Evolutionary conservation across 2,329 filamentous ascomycete species (phyloP), one percentile per base, ranked within the genome.

Genomic region (Fusarium udum): DNA sequence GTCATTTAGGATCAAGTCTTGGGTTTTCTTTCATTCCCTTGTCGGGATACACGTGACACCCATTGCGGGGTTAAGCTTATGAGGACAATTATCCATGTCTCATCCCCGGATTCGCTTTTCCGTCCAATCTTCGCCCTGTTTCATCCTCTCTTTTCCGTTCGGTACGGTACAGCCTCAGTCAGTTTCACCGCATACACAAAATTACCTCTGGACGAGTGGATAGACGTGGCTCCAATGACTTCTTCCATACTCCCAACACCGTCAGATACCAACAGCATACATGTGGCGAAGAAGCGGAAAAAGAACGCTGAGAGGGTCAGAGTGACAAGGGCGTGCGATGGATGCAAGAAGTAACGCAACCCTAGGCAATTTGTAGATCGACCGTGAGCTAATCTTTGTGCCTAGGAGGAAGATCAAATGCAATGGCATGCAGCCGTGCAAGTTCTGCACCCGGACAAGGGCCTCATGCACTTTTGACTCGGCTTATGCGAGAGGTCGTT

Each of bases 251-350:
- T 72, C 7, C 56, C 69, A 16, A 52, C 40, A 26, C 55, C 64
- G 15, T 55, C 65, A 37, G 69, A 69, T 56, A 49, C 39, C 36
- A 53, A n/a, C 28, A 49, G 46, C 55, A 62, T 52, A 7, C 52
- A 65, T 40, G 43, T 55, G 6, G 39, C 66, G 16, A 77, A 60
- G 48, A 77, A 61, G 10, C 75, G 75, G 75, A 77, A 78, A 75
- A 77, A 71, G 66, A 73, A 68, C 31, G 60, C 49, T 40, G 71
- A 77, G 52, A 76, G 76, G 55, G 67, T 71, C 18, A 72, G 74
- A 31, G 77, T 78, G 10, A 77, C 77, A 12, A 72, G 77, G 46
- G 77, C 77, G 6, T 78, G 77, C 53, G 77, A 78, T 64, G 61
- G 73, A 28, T 78, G 77, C 64, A 78, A 78, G 67, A 78, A 75